Base-by-base conservation (phyloP, 108 stramenopile genomes). In the Conticribra guillardii region DNA sequence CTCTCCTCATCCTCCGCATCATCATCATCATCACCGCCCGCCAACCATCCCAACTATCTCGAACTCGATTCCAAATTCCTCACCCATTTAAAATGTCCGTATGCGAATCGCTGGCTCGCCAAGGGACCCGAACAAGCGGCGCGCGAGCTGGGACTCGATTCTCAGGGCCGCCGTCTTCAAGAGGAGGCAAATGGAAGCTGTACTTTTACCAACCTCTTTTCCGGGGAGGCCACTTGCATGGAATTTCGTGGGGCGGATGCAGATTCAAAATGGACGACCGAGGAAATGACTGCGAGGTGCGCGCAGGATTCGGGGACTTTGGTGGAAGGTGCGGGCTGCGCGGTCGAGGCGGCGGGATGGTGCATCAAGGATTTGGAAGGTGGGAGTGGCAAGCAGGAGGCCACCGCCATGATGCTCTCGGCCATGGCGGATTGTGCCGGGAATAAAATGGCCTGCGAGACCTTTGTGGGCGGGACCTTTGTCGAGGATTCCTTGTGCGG, bases 111-210 rank as follows among this genome's bases (percentile, higher is more conserved):
- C 26, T 82, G 81, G 81, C 71, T 82, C 49, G 34, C 76, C 45
- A 78, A 82, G 50, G 81, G 81, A 18, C 71, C 81, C 55, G 69
- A 73, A 17, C 56, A 53, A 75, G 81, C 81, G 37, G 75, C 71
- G 23, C 29, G 24, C 15, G 81, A 82, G 18, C 59, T 81, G 8
- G 80, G 80, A 0, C 49, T 67, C 11, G 47, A 34, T 11, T 8
- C 19, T 26, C 52, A 22, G 51, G 41, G 60, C 7, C 32, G 41
- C 44, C 29, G 45, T 4, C 50, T 51, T 14, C 49, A 29, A 7
- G 11, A 52, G 22, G 22, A 55, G 16, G 46, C 60, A 11, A 23
- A 33, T 16, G 71, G 73, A 53, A 59, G 61, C 51, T 82, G 76
- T 24, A 32, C 67, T n/a, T 76, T 54, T 54, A 48, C 50, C 23